Evolutionary conservation across 2,329 filamentous ascomycete genomes (phyloP), one percentile per base, ranked within the genome.

Genomic region (Hymenoscyphus infarciens): DNA sequence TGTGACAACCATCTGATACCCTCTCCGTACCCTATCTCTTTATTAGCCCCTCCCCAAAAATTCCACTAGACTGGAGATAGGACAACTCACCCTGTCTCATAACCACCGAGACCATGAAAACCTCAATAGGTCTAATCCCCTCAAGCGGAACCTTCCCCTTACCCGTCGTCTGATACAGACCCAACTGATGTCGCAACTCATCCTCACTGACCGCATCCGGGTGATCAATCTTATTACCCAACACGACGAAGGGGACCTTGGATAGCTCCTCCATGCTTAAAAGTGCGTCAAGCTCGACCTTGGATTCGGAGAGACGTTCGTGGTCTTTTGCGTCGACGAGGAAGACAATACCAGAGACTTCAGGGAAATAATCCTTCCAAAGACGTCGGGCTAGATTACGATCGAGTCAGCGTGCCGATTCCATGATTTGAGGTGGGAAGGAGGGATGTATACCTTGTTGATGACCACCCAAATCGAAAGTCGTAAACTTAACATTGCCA

Each of bases 211-310:
- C 88, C 67, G 95, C 95, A 71, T 96, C 90, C 60, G 93, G 93
- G 81, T 98, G 93, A 78, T 99, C 95, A 77, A 99, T 99, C 87
- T 99, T 99, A 87, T 99, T 99, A 72, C 95, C 95, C 67, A 99
- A 86, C 71, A 99, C 87, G 66, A 98, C 86, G 78, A 98, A 98
- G 61, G 95, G 95, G 8, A 97, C 95, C 83, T 96, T 97, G 76
- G 87, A 82, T 45, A 99, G 86, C 76, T 98, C 94, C 80, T 99
- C 95, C 94, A 99, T 97, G 66, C 91, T 87, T 70, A 99, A 85
- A 59, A 98, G 89, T 60, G 91, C 92, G 75, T 99, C 95, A 67
- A 99, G 90, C 82, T 99, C 95, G 72, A 90, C 94, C 83, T 98
- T 98, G 75, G 92, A 90, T 82, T 99, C 95, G 73, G 84, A 77